Evolutionary conservation across 148 eudicot genomes (phyloP).

Genomic region (Amaranthus palmeri): DNA sequence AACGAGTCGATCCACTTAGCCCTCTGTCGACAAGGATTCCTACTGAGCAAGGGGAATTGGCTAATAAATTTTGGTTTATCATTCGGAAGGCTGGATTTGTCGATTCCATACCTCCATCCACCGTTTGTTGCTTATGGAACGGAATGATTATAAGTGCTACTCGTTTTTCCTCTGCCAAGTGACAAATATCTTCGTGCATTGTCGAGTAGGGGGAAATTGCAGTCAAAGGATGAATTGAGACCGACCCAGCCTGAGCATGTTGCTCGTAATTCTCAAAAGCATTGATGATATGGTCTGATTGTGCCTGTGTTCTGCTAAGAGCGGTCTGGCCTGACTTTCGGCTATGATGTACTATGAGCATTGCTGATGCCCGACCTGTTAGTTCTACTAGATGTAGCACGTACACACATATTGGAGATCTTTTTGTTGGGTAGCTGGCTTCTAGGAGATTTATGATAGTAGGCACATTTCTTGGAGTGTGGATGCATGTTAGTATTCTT

Average conservation of each 20-base stretch:
- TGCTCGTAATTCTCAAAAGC: conserved; percentile 64
- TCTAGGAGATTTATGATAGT: conserved; percentile 71
- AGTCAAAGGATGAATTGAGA: conserved; percentile 57
- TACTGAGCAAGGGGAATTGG: conserved; percentile 67
- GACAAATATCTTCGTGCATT: conserved; percentile 70
- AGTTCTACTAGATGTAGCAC: conserved; percentile 55
- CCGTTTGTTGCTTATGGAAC: conserved; percentile 72
- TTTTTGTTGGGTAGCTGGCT: conserved; percentile 52
- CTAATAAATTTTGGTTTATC: conserved; percentile 57
- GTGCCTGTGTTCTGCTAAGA: conserved; percentile 66
- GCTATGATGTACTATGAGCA: conserved; percentile 77
- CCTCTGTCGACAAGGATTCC: conserved; percentile 76
- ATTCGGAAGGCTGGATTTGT: conserved; percentile 48
- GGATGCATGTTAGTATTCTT: conserved; percentile 59
- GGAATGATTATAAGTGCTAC: conserved; percentile 58
- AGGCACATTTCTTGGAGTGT: conserved; percentile 65
- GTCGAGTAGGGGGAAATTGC: conserved; percentile 67
- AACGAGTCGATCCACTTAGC: conserved; percentile 38
- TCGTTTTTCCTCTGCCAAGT: conserved; percentile 54
- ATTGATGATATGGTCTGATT: conserved; percentile 77
- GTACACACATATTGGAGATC: conserved; percentile 49
- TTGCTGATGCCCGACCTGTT: conserved; percentile 70
- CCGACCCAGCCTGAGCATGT: conserved; percentile 34
- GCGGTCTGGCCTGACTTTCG: conserved; percentile 53
- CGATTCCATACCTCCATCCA: conserved; percentile 68